Percentiles rank a stretch among this genome's conserved stretches.
phyloP scores from a whole-genome alignment of 352 stramenopile species.

The Peronospora tabacina region DNA sequence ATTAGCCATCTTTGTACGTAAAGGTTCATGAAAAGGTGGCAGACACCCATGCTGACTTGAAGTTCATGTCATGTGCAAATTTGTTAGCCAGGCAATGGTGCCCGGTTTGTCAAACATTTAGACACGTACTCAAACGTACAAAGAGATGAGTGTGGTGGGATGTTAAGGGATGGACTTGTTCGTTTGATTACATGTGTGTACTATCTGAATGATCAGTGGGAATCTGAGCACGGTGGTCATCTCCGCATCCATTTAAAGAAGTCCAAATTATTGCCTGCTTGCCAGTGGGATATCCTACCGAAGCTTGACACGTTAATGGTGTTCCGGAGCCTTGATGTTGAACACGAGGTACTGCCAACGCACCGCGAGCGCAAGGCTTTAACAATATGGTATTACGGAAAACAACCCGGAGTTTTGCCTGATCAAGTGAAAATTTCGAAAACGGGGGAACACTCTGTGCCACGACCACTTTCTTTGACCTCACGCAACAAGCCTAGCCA shows the following conservation, averaged over 20 bases:
- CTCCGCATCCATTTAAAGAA: conserved; percentile 56
- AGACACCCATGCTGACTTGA: conserved; percentile 3
- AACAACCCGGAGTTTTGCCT: conserved; percentile 4
- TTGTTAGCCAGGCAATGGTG: conserved; percentile 49
- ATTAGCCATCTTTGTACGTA: conserved; percentile 66
- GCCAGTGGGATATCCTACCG: conserved; percentile 69
- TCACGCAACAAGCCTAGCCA: neutral
- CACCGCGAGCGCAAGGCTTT: conserved; percentile 83
- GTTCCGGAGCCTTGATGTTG: conserved; percentile 87
- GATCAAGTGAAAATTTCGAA: neutral
- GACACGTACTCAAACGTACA: conserved; percentile 52
- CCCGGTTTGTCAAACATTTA: conserved; percentile 60
- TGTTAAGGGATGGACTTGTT: conserved; percentile 24
- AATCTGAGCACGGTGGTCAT: conserved; percentile 44
- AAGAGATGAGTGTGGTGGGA: conserved; percentile 12
- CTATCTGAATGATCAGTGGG: conserved; percentile 79
- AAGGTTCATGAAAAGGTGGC: neutral
- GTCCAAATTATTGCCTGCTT: conserved; percentile 7
- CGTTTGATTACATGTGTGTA: conserved; percentile 79
- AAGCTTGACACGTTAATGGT: conserved; percentile 84
- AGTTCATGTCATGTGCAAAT: neutral
- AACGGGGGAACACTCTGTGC: conserved; percentile 3
- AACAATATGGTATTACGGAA: conserved; percentile 92
- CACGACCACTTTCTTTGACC: conserved; percentile 2
- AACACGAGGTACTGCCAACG: conserved; percentile 87